phyloP scores from a whole-genome alignment of 441 rosid genomes.

The Populus hybrid region DNA sequence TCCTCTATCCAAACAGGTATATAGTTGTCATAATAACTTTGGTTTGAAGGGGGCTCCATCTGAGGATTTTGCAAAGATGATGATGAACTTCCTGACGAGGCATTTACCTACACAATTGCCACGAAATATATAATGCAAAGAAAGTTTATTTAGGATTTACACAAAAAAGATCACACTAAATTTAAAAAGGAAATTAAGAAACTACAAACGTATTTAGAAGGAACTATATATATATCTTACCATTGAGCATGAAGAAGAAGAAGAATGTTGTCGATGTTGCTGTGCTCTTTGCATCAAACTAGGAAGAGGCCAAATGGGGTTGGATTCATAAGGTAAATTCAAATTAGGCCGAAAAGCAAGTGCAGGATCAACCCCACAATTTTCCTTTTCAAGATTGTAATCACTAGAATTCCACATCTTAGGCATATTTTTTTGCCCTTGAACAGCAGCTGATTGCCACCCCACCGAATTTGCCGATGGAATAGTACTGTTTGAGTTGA shows the following conservation, averaged over 20 bases:
- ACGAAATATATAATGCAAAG: neutral
- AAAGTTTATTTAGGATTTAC: neutral
- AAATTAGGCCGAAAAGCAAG: conserved; percentile 23
- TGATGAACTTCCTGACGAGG: conserved; percentile 37
- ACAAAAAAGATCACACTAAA: neutral
- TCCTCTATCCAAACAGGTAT: conserved; percentile 30
- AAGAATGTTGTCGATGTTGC: conserved; percentile 22
- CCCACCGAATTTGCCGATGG: conserved; percentile 20
- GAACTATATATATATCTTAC: conserved; percentile 11
- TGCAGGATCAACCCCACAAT: conserved; percentile 28
- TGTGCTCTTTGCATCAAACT: conserved; percentile 31
- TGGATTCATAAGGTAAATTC: conserved; percentile 28
- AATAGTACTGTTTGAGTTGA: conserved; percentile 21
- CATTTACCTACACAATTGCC: conserved; percentile 37
- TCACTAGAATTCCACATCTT: conserved; percentile 31
- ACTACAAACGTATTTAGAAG: neutral
- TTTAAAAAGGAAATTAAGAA: neutral
- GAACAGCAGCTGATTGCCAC: conserved; percentile 17
- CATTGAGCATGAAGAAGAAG: conserved; percentile 24
- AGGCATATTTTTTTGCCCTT: conserved; percentile 9
- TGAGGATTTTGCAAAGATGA: conserved; percentile 35
- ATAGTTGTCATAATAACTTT: conserved; percentile 38
- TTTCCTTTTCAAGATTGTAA: conserved; percentile 26
- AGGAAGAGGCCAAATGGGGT: conserved; percentile 36
- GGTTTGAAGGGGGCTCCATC: conserved; percentile 82